These are phyloP conservation scores for Vanrija humicola DNA, from an alignment of 1,284 basidiomycete genomes.

Conservation along the genomic window DNA sequence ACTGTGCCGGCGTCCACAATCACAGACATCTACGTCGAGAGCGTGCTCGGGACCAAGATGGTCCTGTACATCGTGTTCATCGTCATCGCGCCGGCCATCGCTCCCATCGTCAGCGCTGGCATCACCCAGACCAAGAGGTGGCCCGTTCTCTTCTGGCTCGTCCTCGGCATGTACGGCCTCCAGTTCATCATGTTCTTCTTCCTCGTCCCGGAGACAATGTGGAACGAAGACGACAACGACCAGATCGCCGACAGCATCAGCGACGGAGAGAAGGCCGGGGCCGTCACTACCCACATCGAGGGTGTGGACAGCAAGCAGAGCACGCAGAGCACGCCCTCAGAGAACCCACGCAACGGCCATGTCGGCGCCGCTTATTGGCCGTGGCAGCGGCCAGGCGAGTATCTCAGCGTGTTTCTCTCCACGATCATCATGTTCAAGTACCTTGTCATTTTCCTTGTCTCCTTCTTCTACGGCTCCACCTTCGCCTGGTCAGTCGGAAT, in stretches of 20 bases:
- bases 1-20: conserved; percentile 32
- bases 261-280: not conserved
- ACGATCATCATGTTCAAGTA: conserved; percentile 34
- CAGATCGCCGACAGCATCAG: not conserved
- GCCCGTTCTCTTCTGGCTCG: conserved; percentile 42
- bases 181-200: conserved; percentile 20
- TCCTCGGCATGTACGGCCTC: conserved; percentile 28
- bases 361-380: conserved; percentile 39
- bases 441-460: conserved; percentile 28
- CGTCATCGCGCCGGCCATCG: conserved; percentile 36
- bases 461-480: conserved; percentile 42
- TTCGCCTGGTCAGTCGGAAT: conserved; percentile 44
- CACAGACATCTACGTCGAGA: conserved; percentile 30
- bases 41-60: conserved; percentile 44
- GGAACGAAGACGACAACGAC: conserved; percentile 21
- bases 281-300: not conserved
- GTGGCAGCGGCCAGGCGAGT: conserved; percentile 39
- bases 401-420: conserved; percentile 24
- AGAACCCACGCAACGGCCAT: not conserved
- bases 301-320: not conserved
- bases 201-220: conserved; percentile 45
- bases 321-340: not conserved
- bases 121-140: conserved; percentile 28
- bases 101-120: conserved; percentile 40
- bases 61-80: conserved; percentile 30